Conservation (phyloP, 805 yeast genomes). For the Zygosaccharomyces bailii region DNA sequence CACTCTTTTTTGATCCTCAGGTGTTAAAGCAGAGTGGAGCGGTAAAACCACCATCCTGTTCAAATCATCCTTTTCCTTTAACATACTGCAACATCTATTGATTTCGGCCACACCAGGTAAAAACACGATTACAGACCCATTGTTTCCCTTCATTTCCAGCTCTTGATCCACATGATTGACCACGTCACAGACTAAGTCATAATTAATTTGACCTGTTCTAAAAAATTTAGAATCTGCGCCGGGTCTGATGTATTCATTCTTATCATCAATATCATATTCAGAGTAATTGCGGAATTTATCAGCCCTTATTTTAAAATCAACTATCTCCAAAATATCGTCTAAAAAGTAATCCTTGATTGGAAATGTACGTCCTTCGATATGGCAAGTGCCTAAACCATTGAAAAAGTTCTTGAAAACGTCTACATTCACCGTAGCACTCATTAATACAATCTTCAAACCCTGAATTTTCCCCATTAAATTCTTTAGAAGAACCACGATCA, state of each 20-base stretch:
- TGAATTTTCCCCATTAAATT: slow-evolving; percentile 45
- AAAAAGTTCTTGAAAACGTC: slow-evolving; percentile 67
- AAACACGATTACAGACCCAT: slow-evolving; percentile 80
- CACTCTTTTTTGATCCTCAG: slow-evolving; percentile 77
- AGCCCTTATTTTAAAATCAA: slow-evolving; percentile 53
- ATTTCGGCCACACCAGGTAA: slow-evolving; percentile 92
- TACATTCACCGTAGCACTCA: slow-evolving; percentile 92
- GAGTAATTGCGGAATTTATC: slow-evolving; percentile 18
- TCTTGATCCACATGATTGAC: slow-evolving; percentile 51
- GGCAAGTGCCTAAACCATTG: slow-evolving; percentile 56
- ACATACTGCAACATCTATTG: slow-evolving; percentile 46
- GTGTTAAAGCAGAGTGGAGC: slow-evolving; percentile 80
- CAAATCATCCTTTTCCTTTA: slow-evolving; percentile 18
- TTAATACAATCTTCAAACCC: slow-evolving; percentile 65
- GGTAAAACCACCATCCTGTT: slow-evolving; percentile 54
- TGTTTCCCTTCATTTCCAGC: slow-evolving; percentile 40
- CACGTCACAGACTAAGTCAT: slow-evolving; percentile 61
- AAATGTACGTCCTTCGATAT: slow-evolving; percentile 89
- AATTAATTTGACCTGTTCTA: slow-evolving; percentile 65
- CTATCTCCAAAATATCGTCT: slow-evolving; percentile 56
- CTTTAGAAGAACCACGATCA: slow-evolving; percentile 73
- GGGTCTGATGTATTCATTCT: slow-evolving; percentile 48
- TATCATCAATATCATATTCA: slow-evolving; percentile 22
- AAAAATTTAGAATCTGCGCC: slow-evolving; percentile 65
- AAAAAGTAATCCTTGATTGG: slow-evolving; percentile 79